A percentile compares a stretch with the other conserved stretches of the same genome.
phyloP scores from a whole-genome alignment of 2,329 filamentous ascomycete genomes.

The Elsinoe arachidis region DNA sequence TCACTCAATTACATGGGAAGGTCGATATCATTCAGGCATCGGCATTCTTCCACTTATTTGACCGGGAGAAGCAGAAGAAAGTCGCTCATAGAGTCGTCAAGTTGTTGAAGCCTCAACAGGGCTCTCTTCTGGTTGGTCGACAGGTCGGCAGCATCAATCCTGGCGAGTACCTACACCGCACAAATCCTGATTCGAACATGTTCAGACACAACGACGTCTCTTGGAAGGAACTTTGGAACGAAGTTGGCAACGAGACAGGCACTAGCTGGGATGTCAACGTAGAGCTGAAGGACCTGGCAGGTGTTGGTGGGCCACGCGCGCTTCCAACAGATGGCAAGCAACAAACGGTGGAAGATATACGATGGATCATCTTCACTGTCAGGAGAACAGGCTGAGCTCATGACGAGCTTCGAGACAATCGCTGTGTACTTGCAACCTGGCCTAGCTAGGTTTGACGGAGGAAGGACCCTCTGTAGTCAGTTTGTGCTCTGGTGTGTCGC shows the following conservation, averaged over 20 bases:
- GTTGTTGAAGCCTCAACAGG: constrained; percentile 28
- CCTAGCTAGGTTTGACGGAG: background rate
- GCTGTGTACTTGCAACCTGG: too few species aligned
- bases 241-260: constrained; percentile 31
- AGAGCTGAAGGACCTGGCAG: constrained; percentile 16
- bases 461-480: background rate
- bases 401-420: too few species aligned
- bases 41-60: constrained; percentile 39
- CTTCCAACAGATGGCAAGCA: background rate
- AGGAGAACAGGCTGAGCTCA: background rate
- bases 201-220: constrained; percentile 32
- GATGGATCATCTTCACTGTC: constrained; percentile 5
- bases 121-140: constrained; percentile 32
- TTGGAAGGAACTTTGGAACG: constrained; percentile 31
- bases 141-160: constrained; percentile 29
- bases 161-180: constrained; percentile 20
- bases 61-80: constrained; percentile 32
- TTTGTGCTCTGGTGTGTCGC: too few species aligned
- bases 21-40: constrained; percentile 35
- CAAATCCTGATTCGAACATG: constrained; percentile 19
- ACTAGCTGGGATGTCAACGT: constrained; percentile 30
- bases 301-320: background rate
- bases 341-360: background rate
- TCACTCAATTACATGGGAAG: constrained; percentile 31
- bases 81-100: constrained; percentile 27